These are phyloP conservation scores for Verticillium isaacii DNA, from an alignment of 2,329 filamentous ascomycete genomes.

Conservation along the genomic window DNA sequence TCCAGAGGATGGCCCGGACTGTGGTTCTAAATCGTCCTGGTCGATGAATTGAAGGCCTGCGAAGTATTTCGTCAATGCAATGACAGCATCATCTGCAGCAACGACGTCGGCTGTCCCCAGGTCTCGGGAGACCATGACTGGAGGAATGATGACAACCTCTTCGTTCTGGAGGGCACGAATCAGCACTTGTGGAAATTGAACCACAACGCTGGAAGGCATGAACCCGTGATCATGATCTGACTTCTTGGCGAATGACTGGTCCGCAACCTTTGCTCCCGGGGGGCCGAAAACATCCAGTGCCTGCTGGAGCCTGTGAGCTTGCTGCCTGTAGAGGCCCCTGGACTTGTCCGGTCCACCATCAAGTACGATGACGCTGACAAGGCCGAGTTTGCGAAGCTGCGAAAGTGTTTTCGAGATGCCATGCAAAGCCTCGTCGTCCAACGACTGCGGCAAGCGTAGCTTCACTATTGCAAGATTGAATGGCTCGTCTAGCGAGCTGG, in stretches of 20 bases:
- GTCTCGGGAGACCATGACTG: slow-evolving; percentile 36
- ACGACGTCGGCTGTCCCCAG: slow-evolving; percentile 31
- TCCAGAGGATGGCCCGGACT: neutral
- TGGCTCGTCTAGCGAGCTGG: slow-evolving; percentile 23
- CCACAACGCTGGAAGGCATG: slow-evolving; percentile 9
- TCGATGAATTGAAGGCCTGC: slow-evolving; percentile 56
- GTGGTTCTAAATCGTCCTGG: slow-evolving; percentile 5
- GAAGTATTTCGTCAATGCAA: slow-evolving; percentile 74
- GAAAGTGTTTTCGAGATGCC: slow-evolving; percentile 80
- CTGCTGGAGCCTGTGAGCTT: slow-evolving; percentile 69
- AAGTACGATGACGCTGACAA: slow-evolving; percentile 77
- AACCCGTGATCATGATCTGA: slow-evolving; percentile 4
- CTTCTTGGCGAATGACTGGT: slow-evolving; percentile 5
- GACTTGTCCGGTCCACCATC: slow-evolving; percentile 55
- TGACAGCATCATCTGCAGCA: slow-evolving; percentile 57
- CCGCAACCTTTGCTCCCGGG: slow-evolving; percentile 62
- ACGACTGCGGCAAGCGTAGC: slow-evolving; percentile 66
- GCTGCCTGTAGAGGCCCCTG: slow-evolving; percentile 44
- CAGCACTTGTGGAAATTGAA: slow-evolving; percentile 17
- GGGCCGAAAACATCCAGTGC: slow-evolving; percentile 68
- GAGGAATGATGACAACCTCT: slow-evolving; percentile 33
- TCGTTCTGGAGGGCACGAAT: slow-evolving; percentile 24
- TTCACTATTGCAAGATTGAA: slow-evolving; percentile 78
- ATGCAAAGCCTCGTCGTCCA: slow-evolving; percentile 63
- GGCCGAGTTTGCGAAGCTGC: slow-evolving; percentile 76